Evolutionary conservation across 768 basidiomycete genomes (phyloP).

Genomic region (Lactarius hatsudake): DNA sequence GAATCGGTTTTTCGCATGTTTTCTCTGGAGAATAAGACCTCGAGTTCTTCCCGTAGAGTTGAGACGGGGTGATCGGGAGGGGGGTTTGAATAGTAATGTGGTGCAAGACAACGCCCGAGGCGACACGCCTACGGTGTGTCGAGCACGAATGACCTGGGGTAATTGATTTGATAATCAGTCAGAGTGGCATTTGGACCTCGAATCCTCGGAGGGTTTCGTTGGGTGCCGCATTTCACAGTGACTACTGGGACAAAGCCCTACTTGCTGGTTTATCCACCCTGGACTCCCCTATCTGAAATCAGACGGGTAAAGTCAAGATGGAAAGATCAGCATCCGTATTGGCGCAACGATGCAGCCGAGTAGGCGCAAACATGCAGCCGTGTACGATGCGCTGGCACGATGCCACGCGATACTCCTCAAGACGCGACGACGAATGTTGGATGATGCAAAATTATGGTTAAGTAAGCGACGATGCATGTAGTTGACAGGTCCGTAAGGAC

Average conservation of each 20-base stretch:
- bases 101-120: not conserved
- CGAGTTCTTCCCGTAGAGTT: not conserved
- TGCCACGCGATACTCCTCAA: not conserved
- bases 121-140: not conserved
- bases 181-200: not conserved
- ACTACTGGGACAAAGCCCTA: not conserved
- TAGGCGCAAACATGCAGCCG: not conserved
- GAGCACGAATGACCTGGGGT: not conserved
- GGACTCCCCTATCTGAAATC: not conserved
- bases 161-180: not conserved
- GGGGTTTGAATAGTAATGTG: not conserved
- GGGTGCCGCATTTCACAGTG: not conserved
- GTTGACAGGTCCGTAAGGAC: slow-evolving; percentile 8
- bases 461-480: not conserved
- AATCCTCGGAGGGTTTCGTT: not conserved
- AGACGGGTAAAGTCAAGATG: not conserved
- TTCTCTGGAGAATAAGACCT: not conserved
- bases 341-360: not conserved
- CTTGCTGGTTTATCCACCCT: not conserved
- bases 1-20: not conserved
- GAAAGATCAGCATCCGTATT: not conserved
- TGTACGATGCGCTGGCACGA: too few species aligned
- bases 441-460: not conserved
- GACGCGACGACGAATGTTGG: not conserved
- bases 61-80: not conserved